These are phyloP conservation scores for Cunninghamia lanceolata DNA, from an alignment of 75 land plant species.

Conservation along the genomic window DNA sequence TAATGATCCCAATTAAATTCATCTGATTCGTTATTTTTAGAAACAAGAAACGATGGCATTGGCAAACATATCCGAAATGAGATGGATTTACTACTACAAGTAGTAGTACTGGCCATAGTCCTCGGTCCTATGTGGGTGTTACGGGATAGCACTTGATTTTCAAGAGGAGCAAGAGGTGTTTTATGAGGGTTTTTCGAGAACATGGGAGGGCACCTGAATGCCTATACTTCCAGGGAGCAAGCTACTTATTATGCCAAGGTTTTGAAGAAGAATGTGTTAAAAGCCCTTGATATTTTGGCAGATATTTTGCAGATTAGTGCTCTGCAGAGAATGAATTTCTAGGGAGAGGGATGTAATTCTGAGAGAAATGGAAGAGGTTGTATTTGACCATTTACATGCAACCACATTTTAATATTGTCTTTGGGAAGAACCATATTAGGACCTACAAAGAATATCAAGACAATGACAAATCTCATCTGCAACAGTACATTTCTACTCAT, in stretches of 20 bases:
- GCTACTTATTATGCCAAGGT: slow-evolving; percentile 46
- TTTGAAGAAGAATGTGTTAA: slow-evolving; percentile 24
- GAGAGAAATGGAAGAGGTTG: slow-evolving; percentile 62
- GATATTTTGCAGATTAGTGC: slow-evolving; percentile 37
- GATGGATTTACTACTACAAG: too few species aligned
- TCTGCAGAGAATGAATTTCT: too few species aligned
- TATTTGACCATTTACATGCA: slow-evolving; percentile 92
- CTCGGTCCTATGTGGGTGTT: too few species aligned
- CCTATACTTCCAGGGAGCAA: slow-evolving; percentile 41
- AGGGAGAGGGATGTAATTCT: too few species aligned
- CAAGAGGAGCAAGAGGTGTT: too few species aligned
- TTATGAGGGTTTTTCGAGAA: too few species aligned
- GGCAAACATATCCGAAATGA: too few species aligned
- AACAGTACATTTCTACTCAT: slow-evolving; percentile 76
- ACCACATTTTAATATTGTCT: slow-evolving; percentile 91
- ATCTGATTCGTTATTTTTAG: too few species aligned
- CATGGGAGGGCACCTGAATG: slow-evolving; percentile 22
- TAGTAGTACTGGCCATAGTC: too few species aligned
- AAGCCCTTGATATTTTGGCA: slow-evolving; percentile 32
- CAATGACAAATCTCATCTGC: slow-evolving; percentile 59
- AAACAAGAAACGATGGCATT: too few species aligned
- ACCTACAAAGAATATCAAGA: slow-evolving; percentile 66
- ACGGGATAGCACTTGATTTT: too few species aligned
- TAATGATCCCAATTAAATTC: too few species aligned
- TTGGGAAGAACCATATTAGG: slow-evolving; percentile 86